Conservation (phyloP, 805 yeast genomes). For the Maudiozyma bulderi region DNA sequence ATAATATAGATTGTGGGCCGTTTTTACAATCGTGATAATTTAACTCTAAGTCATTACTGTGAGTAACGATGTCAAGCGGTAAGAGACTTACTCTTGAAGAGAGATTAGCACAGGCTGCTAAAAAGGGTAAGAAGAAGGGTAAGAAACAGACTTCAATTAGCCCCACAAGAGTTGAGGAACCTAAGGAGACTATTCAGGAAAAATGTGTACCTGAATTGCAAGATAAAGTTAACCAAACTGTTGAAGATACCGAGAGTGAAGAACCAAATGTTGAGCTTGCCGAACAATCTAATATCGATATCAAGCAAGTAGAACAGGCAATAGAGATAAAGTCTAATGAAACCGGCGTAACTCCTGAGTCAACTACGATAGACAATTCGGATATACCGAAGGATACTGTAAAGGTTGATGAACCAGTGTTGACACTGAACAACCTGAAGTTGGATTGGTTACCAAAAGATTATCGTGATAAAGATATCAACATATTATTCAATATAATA, state of each 20-base stretch:
- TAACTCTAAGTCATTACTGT: no score
- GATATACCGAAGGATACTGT: neutral
- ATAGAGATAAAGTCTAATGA: neutral
- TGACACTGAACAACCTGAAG: neutral
- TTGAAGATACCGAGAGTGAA: neutral
- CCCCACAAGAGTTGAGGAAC: neutral
- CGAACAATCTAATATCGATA: neutral
- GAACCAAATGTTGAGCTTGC: neutral
- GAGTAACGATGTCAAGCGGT: conserved; percentile 5
- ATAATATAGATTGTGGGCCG: no score
- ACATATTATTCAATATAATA: neutral
- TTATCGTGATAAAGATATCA: neutral
- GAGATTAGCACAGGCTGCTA: conserved; percentile 74
- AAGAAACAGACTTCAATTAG: conserved; percentile 10
- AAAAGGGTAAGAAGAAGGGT: conserved; percentile 28
- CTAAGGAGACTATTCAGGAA: neutral
- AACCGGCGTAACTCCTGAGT: neutral
- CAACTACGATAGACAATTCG: neutral
- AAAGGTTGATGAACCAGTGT: neutral
- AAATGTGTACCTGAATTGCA: neutral
- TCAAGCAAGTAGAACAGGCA: neutral
- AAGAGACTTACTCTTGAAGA: conserved; percentile 75
- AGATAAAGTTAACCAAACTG: neutral
- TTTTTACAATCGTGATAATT: no score
- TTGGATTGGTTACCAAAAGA: neutral